These are phyloP conservation scores for Coemansia sp. DNA, from an alignment of 192 early-diverging fungal species.

Conservation along the genomic window DNA sequence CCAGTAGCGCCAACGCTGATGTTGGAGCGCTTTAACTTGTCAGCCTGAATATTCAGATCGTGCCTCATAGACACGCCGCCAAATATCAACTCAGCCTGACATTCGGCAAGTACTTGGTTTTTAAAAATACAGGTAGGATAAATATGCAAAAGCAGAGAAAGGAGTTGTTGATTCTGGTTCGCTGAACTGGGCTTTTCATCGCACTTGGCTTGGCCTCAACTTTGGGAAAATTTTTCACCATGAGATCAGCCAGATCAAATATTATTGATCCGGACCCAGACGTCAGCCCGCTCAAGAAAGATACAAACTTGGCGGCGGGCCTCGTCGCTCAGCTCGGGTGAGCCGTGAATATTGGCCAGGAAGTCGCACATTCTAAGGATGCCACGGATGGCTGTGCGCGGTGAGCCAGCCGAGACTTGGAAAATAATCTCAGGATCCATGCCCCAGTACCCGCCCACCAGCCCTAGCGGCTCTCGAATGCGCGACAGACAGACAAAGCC, in stretches of 20 bases:
- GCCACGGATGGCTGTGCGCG: conserved; percentile 18
- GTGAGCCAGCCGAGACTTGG: conserved; percentile 23
- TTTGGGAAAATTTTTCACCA: background rate
- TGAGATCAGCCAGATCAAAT: conserved; percentile 6
- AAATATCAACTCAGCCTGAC: conserved; percentile 91
- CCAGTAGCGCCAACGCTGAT: conserved; percentile 95
- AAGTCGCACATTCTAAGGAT: conserved; percentile 22
- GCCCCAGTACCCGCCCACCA: conserved; percentile 47
- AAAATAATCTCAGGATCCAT: conserved; percentile 31
- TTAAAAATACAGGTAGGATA: background rate
- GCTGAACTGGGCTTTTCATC: background rate
- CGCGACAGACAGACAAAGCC: conserved; percentile 32
- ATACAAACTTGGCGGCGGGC: conserved; percentile 8
- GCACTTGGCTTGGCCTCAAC: background rate
- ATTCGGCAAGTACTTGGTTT: conserved; percentile 84
- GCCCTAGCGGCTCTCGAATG: conserved; percentile 35
- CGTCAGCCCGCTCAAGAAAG: conserved; percentile 21
- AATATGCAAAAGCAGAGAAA: background rate
- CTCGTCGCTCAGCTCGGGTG: background rate
- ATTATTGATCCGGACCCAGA: conserved; percentile 29
- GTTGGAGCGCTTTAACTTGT: conserved; percentile 90
- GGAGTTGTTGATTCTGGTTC: background rate
- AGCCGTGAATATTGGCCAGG: conserved; percentile 2
- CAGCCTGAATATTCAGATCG: conserved; percentile 75
- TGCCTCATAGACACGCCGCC: conserved; percentile 80